Evolutionary conservation across 2,329 filamentous ascomycete species (phyloP), one percentile per base, ranked within the genome.

Genomic region (Epichloe typhina): DNA sequence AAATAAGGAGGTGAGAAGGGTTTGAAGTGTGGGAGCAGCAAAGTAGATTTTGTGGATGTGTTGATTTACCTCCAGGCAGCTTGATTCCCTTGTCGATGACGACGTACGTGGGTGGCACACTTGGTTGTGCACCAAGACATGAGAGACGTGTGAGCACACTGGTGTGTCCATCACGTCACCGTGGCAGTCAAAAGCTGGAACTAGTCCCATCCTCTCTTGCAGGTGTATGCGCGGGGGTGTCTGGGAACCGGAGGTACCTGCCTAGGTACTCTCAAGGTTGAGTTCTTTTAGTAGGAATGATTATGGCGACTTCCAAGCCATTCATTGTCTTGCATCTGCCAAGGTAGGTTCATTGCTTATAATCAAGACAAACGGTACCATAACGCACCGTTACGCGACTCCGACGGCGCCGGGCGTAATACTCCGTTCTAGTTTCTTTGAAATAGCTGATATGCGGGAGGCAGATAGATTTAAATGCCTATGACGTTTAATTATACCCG

Each of bases 141-240:
- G 48, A 15, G 21, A 36, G 31, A 38, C 2, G 21, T 21, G 19
- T 6, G 11, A 23, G n/a, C 13, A 17, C 15, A 36, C 26, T 49
- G 48, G 41, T 38, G 43, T 53, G 39, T 57, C 52, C 44, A 55
- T 57, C 43, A 55, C 54, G 55, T 57, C 55, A 55, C 54, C 19
- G 9, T 33, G 31, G 21, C 36, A 42, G 42, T 33, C 23, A 36
- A 37, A 21, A 19, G 19, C 21, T 38, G 36, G 13, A 43, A 21
- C 23, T 15, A 31, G 21, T 7, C 26, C 42, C 23, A 44, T 31
- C 7, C 23, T 44, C n/a, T 31, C 31, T 31, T 45, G 42, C 26
- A 33, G 26, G 15, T 35, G 13, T 31, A 21, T 36, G 31, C 19
- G 39, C 39, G 26, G 47, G 37, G 39, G 31, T 49, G 39, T 37